Conservation (phyloP, 176 grass and related monocot species). For the Aegilops tauschii region DNA sequence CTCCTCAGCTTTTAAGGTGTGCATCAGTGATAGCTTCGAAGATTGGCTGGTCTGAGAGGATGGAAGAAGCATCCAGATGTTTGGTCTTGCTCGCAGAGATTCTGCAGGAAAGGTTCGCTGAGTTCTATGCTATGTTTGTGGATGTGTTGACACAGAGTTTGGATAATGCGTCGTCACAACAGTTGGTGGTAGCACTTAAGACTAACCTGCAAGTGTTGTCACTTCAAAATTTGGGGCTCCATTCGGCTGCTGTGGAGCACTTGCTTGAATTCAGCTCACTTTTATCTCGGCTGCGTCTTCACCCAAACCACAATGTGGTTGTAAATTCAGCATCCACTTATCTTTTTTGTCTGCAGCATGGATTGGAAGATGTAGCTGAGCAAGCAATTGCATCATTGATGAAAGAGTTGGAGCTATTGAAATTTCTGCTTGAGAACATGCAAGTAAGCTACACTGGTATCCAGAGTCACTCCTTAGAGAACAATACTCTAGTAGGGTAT, state of each 20-base stretch:
- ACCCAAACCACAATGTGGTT: slow-evolving; percentile 78
- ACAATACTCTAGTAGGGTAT: slow-evolving; percentile 28
- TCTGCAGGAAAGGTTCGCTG: slow-evolving; percentile 73
- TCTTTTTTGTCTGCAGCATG: slow-evolving; percentile 83
- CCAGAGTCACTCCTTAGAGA: slow-evolving; percentile 38
- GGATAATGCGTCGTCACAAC: slow-evolving; percentile 42
- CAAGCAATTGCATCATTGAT: slow-evolving; percentile 64
- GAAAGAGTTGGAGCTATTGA: slow-evolving; percentile 75
- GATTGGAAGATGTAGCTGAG: slow-evolving; percentile 59
- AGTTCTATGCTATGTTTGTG: slow-evolving; percentile 69
- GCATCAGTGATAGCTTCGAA: slow-evolving; percentile 59
- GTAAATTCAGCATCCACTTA: slow-evolving; percentile 65
- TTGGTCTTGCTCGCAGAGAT: slow-evolving; percentile 81
- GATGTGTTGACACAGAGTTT: slow-evolving; percentile 72
- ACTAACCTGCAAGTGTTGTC: slow-evolving; percentile 84
- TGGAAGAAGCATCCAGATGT: slow-evolving; percentile 76
- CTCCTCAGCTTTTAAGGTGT: slow-evolving; percentile 76
- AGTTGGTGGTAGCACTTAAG: slow-evolving; percentile 67
- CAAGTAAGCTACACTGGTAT: slow-evolving; percentile 43
- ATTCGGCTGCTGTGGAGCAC: slow-evolving; percentile 56
- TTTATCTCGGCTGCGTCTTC: slow-evolving; percentile 74
- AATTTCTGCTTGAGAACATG: slow-evolving; percentile 57
- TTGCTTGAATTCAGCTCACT: slow-evolving; percentile 62
- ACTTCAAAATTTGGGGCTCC: slow-evolving; percentile 63
- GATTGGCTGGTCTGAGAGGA: slow-evolving; percentile 75